A percentile compares a stretch with the other conserved stretches of the same genome.
phyloP scores from a whole-genome alignment of 2,329 filamentous ascomycete species.

The Calonectria pseudoturangicola region DNA sequence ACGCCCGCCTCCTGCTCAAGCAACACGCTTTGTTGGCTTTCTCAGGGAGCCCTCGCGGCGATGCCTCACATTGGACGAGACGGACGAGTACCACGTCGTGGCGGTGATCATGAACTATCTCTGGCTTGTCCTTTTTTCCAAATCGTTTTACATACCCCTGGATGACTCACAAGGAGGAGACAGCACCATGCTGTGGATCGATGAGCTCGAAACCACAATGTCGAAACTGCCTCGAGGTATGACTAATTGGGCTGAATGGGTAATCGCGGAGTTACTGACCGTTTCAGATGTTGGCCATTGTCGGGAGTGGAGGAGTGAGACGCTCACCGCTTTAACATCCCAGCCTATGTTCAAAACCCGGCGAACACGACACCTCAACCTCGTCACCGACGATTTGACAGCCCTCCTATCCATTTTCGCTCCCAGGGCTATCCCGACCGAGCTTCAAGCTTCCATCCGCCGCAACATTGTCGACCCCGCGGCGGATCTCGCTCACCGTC shows the following conservation, averaged over 20 bases:
- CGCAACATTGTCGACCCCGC: conserved; percentile 60
- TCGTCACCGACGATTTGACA: conserved; percentile 59
- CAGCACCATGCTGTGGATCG: conserved; percentile 58
- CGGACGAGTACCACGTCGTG: conserved; percentile 61
- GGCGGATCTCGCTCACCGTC: conserved; percentile 59
- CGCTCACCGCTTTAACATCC: conserved; percentile 58
- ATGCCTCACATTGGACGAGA: conserved; percentile 55
- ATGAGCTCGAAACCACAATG: conserved; percentile 59
- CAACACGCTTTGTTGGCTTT: conserved; percentile 58
- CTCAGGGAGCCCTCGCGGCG: conserved; percentile 60
- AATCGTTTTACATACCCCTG: conserved; percentile 61
- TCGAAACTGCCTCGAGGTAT: conserved; percentile 59
- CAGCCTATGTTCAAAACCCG: conserved; percentile 58
- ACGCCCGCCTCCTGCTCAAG: conserved; percentile 52
- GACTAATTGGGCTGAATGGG: conserved; percentile 31
- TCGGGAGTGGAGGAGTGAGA: conserved; percentile 62
- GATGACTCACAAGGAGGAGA: conserved; percentile 57
- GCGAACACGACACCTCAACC: conserved; percentile 53
- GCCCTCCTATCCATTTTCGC: conserved; percentile 56
- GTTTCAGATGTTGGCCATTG: conserved; percentile 58
- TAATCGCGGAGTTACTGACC: conserved; percentile 9
- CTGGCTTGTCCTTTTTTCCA: conserved; percentile 59
- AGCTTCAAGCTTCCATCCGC: conserved; percentile 59
- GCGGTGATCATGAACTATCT: conserved; percentile 62
- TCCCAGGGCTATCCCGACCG: conserved; percentile 52